These are phyloP conservation scores for Chrysoporthe puriensis DNA, from an alignment of 2,329 filamentous ascomycete species.

Conservation along the genomic window DNA sequence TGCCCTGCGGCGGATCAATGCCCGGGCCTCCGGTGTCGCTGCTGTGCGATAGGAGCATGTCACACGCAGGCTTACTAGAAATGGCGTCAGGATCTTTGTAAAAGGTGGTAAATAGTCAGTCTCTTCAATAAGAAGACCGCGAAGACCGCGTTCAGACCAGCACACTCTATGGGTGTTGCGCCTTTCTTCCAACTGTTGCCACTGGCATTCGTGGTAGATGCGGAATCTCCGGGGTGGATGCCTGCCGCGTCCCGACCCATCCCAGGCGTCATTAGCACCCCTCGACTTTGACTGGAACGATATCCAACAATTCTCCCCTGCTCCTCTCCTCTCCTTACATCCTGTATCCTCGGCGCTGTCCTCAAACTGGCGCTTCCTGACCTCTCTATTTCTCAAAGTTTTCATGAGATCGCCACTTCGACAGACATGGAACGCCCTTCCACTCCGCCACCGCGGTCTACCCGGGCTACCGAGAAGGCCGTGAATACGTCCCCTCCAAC, in stretches of 20 bases:
- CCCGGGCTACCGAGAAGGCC: slow-evolving; percentile 36
- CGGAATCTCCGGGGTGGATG: slow-evolving; percentile 22
- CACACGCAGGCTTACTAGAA: not conserved
- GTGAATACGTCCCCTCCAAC: slow-evolving; percentile 50
- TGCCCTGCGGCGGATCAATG: not conserved
- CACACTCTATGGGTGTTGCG: not conserved
- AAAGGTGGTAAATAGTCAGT: not conserved
- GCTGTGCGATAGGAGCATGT: not conserved
- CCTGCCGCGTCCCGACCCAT: slow-evolving; percentile 21
- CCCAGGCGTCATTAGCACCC: slow-evolving; percentile 14
- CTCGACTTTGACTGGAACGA: not conserved
- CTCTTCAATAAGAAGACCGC: not conserved
- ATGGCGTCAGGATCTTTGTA: not conserved
- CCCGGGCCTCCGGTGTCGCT: not conserved
- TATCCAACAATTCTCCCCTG: not conserved
- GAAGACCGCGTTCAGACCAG: not conserved
- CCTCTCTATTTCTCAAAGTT: too few relatives aligned
- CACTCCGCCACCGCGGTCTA: slow-evolving; percentile 47
- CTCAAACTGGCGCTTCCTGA: too few relatives aligned
- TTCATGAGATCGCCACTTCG: not conserved
- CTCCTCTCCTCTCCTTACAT: not conserved
- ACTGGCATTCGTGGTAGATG: not conserved
- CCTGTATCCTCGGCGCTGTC: not conserved
- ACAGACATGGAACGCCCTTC: slow-evolving; percentile 49
- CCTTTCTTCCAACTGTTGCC: not conserved